These are phyloP conservation scores for Pseudodiploospora longispora DNA, from an alignment of 2,329 filamentous ascomycete species.

Conservation along the genomic window DNA sequence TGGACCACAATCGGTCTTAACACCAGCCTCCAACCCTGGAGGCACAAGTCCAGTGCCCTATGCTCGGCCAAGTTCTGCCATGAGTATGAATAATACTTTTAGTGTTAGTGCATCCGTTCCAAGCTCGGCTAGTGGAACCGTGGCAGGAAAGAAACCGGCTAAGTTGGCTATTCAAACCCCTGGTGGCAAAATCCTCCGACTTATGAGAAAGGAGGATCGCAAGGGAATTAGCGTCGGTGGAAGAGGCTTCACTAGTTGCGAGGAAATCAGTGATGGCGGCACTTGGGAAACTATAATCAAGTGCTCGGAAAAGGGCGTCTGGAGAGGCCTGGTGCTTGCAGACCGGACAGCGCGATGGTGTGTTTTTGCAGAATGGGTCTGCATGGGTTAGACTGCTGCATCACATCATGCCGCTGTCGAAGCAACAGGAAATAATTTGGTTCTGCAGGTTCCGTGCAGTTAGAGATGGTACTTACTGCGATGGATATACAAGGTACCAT, in stretches of 20 bases:
- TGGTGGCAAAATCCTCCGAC: constrained; percentile 83
- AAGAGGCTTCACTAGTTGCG: constrained; percentile 35
- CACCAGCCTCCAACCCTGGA: constrained; percentile 40
- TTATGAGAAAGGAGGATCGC: constrained; percentile 73
- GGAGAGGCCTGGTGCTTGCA: constrained; percentile 74
- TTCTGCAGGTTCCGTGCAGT: no score
- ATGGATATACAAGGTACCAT: constrained; percentile 2
- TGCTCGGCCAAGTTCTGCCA: constrained; percentile 50
- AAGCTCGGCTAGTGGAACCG: constrained; percentile 43
- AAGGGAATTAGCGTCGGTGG: constrained; percentile 42
- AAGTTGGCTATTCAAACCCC: constrained; percentile 94
- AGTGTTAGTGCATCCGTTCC: constrained; percentile 50
- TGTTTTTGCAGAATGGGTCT: constrained; percentile 84
- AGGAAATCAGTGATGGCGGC: constrained; percentile 59
- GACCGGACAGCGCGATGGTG: constrained; percentile 82
- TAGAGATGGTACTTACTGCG: not conserved
- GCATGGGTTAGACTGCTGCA: constrained; percentile 28
- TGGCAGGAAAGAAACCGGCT: constrained; percentile 70
- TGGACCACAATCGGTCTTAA: constrained; percentile 27
- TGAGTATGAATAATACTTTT: constrained; percentile 53
- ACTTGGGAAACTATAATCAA: constrained; percentile 90
- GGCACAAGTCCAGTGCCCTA: constrained; percentile 53
- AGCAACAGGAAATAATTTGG: constrained; percentile 10
- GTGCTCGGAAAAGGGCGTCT: constrained; percentile 72
- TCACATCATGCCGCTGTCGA: no score